These are phyloP conservation scores for Exidia glandulosa DNA, from an alignment of 768 basidiomycete genomes.

Conservation along the genomic window DNA sequence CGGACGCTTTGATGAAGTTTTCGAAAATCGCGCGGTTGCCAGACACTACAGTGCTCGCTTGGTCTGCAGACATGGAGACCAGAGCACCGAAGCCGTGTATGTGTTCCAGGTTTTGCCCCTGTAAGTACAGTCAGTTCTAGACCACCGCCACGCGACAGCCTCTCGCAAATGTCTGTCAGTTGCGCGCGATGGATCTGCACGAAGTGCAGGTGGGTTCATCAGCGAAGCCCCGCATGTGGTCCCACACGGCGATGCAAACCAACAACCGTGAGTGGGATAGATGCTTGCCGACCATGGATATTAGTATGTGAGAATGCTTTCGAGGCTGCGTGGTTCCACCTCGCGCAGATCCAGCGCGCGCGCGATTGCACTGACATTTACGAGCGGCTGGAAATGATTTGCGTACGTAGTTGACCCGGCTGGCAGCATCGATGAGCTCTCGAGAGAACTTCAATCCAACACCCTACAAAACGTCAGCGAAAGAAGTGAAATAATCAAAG, in stretches of 20 bases:
- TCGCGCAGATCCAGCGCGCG: no score
- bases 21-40: slow-evolving; percentile 86
- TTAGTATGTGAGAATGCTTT: no score
- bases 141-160: no score
- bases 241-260: neutral
- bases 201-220: no score
- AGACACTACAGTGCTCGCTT: slow-evolving; percentile 51
- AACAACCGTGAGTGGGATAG: neutral
- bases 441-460: slow-evolving; percentile 47
- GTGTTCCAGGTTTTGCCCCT: slow-evolving; percentile 42
- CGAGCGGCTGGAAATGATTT: no score
- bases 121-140: neutral
- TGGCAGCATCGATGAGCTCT: slow-evolving; percentile 72
- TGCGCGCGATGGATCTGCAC: no score
- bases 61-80: slow-evolving; percentile 54
- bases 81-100: slow-evolving; percentile 73
- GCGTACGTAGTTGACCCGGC: slow-evolving; percentile 69
- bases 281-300: slow-evolving; percentile 27
- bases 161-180: no score
- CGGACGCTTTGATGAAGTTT: slow-evolving; percentile 58
- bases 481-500: no score
- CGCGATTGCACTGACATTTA: no score
- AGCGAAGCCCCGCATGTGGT: no score
- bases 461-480: no score
- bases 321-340: no score